These are phyloP conservation scores for Oryza australiensis DNA, from an alignment of 176 grass and related monocot genomes.

Conservation along the genomic window DNA sequence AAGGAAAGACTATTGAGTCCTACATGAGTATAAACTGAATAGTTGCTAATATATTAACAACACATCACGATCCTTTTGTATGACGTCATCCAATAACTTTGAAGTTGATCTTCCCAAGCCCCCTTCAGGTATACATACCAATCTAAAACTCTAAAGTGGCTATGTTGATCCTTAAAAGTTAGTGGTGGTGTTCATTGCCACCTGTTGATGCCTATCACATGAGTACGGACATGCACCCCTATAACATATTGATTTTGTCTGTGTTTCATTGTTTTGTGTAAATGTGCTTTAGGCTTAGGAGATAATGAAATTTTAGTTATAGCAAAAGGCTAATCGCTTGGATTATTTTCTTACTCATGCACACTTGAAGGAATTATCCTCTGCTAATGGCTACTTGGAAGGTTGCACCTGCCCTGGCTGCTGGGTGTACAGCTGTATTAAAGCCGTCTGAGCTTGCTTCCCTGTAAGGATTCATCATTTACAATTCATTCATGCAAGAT, in stretches of 20 bases:
- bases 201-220: not conserved
- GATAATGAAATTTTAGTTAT: not conserved
- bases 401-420: constrained; percentile 94
- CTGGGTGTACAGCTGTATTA: constrained; percentile 87
- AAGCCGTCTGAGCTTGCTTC: constrained; percentile 92
- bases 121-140: not conserved
- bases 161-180: not conserved
- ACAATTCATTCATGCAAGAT: not conserved
- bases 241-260: not conserved
- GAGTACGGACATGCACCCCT: not conserved
- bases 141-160: not conserved
- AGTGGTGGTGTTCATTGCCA: not conserved
- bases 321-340: not conserved
- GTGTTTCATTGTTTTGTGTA: not conserved
- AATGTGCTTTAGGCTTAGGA: not conserved
- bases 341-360: constrained; percentile 8
- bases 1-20: not conserved
- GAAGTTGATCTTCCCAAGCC: not conserved
- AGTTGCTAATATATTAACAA: not conserved
- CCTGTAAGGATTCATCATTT: constrained; percentile 61
- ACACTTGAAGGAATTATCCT: constrained; percentile 85
- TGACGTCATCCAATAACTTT: not conserved
- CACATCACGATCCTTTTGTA: not conserved
- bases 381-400: constrained; percentile 97
- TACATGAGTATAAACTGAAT: not conserved